These are phyloP conservation scores for Incumbomyces lentus DNA, from an alignment of 2,329 filamentous ascomycete species.

Conservation along the genomic window DNA sequence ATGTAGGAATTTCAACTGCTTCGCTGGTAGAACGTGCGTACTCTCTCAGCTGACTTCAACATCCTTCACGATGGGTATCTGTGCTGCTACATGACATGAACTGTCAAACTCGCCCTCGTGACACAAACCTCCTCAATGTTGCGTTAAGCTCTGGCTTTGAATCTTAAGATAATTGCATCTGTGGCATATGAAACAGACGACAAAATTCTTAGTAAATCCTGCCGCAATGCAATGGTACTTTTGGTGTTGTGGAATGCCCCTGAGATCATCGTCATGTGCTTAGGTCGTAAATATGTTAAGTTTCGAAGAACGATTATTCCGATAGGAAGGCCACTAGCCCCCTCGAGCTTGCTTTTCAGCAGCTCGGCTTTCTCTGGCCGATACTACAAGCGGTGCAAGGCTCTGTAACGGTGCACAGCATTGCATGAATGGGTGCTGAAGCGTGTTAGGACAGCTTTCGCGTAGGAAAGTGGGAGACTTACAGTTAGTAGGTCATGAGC, in stretches of 20 bases:
- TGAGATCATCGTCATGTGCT: not conserved
- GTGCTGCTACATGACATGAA: not conserved
- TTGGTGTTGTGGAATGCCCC: not conserved
- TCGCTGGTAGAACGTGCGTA: no score
- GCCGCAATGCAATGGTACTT: not conserved
- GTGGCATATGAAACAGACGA: not conserved
- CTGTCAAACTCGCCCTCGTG: slow-evolving; percentile 3
- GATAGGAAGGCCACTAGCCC: slow-evolving; percentile 10
- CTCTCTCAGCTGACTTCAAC: no score
- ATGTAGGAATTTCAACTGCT: no score
- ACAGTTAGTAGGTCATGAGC: slow-evolving; percentile 89
- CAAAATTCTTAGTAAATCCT: no score
- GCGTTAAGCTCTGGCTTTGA: not conserved
- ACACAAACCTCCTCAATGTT: slow-evolving; percentile 5
- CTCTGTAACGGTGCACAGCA: slow-evolving; percentile 63
- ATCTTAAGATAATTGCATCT: not conserved
- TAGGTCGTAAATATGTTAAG: not conserved
- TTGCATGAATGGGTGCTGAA: slow-evolving; percentile 71
- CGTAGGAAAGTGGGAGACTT: slow-evolving; percentile 31
- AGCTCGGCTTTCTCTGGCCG: slow-evolving; percentile 72
- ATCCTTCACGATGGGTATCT: no score
- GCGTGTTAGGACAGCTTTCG: slow-evolving; percentile 1
- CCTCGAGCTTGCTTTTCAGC: slow-evolving; percentile 71
- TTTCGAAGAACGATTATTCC: not conserved
- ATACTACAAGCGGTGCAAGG: slow-evolving; percentile 74